A percentile compares a stretch with the other conserved stretches of the same genome.
These are phyloP conservation scores for Apostasia shenzhenica DNA, from an alignment of 106 monocot genomes.

Conservation along the genomic window DNA sequence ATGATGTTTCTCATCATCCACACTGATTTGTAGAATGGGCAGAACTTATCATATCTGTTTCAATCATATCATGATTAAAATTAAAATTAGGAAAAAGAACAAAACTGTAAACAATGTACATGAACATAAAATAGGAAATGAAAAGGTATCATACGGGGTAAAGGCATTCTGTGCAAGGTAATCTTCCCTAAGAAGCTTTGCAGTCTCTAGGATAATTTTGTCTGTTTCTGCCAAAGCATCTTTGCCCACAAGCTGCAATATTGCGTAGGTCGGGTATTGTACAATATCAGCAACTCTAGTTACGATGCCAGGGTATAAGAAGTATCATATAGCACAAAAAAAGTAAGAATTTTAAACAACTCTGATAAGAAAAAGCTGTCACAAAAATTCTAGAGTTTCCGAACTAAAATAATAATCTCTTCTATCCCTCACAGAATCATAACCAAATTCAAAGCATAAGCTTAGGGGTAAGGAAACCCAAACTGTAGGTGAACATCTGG, in stretches of 20 bases:
- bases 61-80: not conserved
- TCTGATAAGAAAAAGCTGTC: no score
- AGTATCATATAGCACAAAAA: no score
- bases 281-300: no score
- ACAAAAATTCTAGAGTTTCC: no score
- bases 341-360: no score
- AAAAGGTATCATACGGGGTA: slow-evolving; percentile 66
- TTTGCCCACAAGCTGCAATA: slow-evolving; percentile 91
- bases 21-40: slow-evolving; percentile 98
- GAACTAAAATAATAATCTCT: no score
- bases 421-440: no score
- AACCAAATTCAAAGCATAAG: no score
- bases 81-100: not conserved
- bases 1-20: slow-evolving; percentile 99
- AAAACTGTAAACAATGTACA: not conserved
- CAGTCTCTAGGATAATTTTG: slow-evolving; percentile 92
- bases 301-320: no score
- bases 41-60: slow-evolving; percentile 91
- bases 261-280: no score
- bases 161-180: slow-evolving; percentile 99
- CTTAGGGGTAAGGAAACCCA: no score
- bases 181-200: slow-evolving; percentile 96
- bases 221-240: slow-evolving; percentile 96
- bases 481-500: no score
- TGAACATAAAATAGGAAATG: not conserved